A percentile compares a stretch with the other conserved stretches of the same genome.
Conservation (phyloP, 2,329 filamentous ascomycete species). For the Cercospora janseana region DNA sequence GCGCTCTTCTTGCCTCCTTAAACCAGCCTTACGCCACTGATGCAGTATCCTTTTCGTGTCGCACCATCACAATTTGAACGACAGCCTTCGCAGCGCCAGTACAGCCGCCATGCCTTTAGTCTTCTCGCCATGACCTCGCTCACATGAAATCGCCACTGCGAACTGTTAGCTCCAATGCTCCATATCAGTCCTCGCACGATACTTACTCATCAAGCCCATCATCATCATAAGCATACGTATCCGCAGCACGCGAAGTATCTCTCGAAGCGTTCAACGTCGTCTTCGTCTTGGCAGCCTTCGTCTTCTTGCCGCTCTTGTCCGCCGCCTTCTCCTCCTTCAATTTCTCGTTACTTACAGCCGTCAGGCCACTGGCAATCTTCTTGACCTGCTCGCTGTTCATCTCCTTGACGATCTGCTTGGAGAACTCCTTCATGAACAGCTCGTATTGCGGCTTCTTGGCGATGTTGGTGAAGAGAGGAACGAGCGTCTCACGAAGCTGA, state of each 20-base stretch:
- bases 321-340: conserved; percentile 96
- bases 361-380: conserved; percentile 84
- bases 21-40: conserved; percentile 1
- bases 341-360: conserved; percentile 94
- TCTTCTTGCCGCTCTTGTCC: conserved; percentile 94
- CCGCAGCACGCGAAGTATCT: conserved; percentile 56
- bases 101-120: too few relatives aligned
- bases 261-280: conserved; percentile 69
- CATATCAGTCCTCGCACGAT: not conserved
- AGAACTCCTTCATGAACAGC: conserved; percentile 86
- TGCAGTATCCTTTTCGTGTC: not conserved
- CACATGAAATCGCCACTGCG: conserved; percentile 19
- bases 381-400: conserved; percentile 92
- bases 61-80: too few relatives aligned
- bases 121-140: not conserved
- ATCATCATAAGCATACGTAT: conserved; percentile 77
- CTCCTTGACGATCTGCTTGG: conserved; percentile 82
- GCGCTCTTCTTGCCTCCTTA: not conserved
- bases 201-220: conserved; percentile 81
- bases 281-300: conserved; percentile 95
- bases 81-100: too few relatives aligned
- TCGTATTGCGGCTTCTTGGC: conserved; percentile 86
- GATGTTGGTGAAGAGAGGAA: conserved; percentile 71
- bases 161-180: conserved; percentile 1
- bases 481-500: conserved; percentile 72